A percentile compares a stretch with the other conserved stretches of the same genome.
Evolutionary conservation across 495 filamentous ascomycete genomes (phyloP).

Genomic region (Baudoinia panamericana): DNA sequence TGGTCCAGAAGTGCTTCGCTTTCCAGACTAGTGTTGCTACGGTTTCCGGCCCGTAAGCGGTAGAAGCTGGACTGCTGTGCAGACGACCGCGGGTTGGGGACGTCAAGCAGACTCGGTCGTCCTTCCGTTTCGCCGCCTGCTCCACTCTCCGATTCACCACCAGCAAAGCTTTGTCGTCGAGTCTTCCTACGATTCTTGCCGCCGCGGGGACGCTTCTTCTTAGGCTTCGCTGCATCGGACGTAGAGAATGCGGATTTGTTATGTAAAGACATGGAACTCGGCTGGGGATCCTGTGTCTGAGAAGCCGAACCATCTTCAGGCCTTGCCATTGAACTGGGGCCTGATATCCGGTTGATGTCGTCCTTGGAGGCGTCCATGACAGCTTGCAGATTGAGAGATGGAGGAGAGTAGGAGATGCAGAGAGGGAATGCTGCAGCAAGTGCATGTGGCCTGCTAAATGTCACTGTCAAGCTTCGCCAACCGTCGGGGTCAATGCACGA

Average conservation of each 20-base stretch:
- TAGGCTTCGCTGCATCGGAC: slow-evolving; percentile 2
- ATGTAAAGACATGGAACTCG: no score
- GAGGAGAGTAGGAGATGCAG: no score
- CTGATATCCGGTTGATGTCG: background rate
- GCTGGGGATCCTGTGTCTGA: background rate
- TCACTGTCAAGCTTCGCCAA: no score
- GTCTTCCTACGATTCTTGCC: slow-evolving; percentile 46
- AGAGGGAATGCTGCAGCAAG: no score
- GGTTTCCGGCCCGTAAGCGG: slow-evolving; percentile 19
- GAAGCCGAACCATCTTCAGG: background rate
- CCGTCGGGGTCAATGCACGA: no score
- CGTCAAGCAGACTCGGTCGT: slow-evolving; percentile 25
- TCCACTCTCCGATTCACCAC: slow-evolving; percentile 33
- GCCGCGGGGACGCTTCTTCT: slow-evolving; percentile 36
- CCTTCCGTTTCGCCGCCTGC: slow-evolving; percentile 24
- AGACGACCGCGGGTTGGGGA: slow-evolving; percentile 14
- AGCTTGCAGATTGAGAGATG: no score
- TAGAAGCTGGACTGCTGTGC: slow-evolving; percentile 26
- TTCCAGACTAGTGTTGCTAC: slow-evolving; percentile 29
- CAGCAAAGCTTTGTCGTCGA: slow-evolving; percentile 52
- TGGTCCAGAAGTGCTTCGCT: slow-evolving; percentile 32
- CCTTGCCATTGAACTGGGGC: slow-evolving; percentile 8
- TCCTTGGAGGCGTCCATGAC: slow-evolving; percentile 1
- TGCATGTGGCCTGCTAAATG: no score
- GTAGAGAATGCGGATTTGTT: background rate